phyloP scores from a whole-genome alignment of 768 basidiomycete genomes.

The Mycena metata region DNA sequence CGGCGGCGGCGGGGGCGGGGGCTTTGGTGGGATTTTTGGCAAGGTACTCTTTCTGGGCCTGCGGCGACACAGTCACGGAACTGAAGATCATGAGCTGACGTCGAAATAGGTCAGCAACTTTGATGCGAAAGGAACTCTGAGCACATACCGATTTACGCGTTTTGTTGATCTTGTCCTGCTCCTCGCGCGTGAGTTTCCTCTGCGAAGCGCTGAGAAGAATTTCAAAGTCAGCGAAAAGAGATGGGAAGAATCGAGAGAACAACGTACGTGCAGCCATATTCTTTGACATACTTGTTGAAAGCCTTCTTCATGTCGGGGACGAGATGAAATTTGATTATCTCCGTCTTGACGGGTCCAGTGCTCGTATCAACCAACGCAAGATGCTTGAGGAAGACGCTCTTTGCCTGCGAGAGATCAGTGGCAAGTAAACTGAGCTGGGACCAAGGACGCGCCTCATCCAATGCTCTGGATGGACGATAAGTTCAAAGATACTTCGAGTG shows the following conservation, averaged over 20 bases:
- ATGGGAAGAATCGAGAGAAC: background rate
- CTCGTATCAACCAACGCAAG: conserved; percentile 45
- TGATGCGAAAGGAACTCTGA: too few relatives aligned
- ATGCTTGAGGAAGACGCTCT: conserved; percentile 40
- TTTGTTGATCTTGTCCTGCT: conserved; percentile 49
- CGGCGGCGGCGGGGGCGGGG: background rate
- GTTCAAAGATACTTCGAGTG: too few relatives aligned
- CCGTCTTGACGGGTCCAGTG: conserved; percentile 40
- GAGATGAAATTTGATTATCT: conserved; percentile 49
- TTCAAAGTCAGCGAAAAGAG: background rate
- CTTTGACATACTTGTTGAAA: conserved; percentile 47
- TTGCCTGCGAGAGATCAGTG: conserved; percentile 38
- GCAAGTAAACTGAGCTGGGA: background rate
- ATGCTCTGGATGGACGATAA: background rate
- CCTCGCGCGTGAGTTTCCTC: conserved; percentile 44
- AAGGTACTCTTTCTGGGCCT: conserved; percentile 33
- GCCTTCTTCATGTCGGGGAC: conserved; percentile 48
- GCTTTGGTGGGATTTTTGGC: conserved; percentile 34
- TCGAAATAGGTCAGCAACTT: background rate
- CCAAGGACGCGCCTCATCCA: conserved; percentile 11
- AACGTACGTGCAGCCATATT: conserved; percentile 48
- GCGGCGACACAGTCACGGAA: conserved; percentile 34
- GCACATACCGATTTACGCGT: conserved; percentile 45
- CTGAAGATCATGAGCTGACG: conserved; percentile 38
- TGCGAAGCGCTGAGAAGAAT: conserved; percentile 40